Evolutionary conservation across 352 stramenopile species (phyloP), one percentile per base, ranked within the genome.

Genomic region (Blastocystis sp.): DNA sequence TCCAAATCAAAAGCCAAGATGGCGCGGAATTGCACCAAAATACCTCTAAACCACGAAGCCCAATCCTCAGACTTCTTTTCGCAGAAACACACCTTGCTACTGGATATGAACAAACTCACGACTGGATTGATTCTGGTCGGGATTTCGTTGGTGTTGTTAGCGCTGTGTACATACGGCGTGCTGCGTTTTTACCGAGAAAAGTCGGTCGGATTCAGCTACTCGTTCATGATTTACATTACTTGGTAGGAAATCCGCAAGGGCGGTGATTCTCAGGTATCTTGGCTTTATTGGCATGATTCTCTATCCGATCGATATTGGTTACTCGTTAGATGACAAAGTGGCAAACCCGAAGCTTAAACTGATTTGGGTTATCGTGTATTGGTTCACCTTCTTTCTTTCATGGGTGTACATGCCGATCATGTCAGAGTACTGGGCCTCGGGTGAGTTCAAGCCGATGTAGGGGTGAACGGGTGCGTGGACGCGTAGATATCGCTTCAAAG

Each of bases 211-310:
- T 85, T 62, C 16, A 45, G 29, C 9, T 85, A 85, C 55, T 67
- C 50, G 10, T 26, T 55, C 26, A 41, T 69, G n/a, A 69, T 85
- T 69, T 85, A 85, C 70, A 55, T 66, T 51, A n/a, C 74, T 60
- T 85, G 74, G 74, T 85, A 51, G 6, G 26, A 26, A n/a, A 26
- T 45, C 0, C 9, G 21, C 3, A 4, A 74, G 37, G 16, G 13
- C 3, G 1, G 59, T 33, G 16, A 60, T 50, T 50, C 9, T 55
- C 50, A 89, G 79, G 79, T 89, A 79, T n/a, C 62, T 89, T 55
- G 79, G 60, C 29, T 89, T 89, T 51, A 89, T 89, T 70, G 79
- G 79, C 24, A 80, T 89, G 31, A 41, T 89, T 45, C 79, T 89
- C 29, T 89, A 65, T 45, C 79, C 79, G 2, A 19, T 89, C 16